A percentile compares a stretch with the other conserved stretches of the same genome.
Evolutionary conservation across 257 asterid genomes (phyloP).

Genomic region (Eustoma russellianum): DNA sequence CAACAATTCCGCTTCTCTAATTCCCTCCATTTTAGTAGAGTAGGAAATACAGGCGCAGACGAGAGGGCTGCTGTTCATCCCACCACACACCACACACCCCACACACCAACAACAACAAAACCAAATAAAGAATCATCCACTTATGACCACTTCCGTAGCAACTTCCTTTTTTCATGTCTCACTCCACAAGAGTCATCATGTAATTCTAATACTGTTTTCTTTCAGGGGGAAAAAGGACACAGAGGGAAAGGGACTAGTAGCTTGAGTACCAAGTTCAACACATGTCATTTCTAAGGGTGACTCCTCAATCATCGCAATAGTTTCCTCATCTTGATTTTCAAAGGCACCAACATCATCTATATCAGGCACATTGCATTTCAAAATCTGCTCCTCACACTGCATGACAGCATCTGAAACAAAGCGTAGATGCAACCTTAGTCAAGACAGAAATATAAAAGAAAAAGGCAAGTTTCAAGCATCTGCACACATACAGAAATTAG

Average conservation of each 20-base stretch:
- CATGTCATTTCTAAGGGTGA: slow-evolving; percentile 24
- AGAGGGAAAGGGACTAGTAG: slow-evolving; percentile 2
- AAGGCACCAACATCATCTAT: slow-evolving; percentile 45
- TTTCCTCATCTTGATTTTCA: slow-evolving; percentile 63
- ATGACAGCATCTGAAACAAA: slow-evolving; percentile 30
- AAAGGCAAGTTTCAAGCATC: not conserved
- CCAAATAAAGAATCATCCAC: no score
- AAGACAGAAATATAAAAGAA: not conserved
- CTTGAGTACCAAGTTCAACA: slow-evolving; percentile 25
- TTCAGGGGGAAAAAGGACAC: no score
- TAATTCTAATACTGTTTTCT: no score
- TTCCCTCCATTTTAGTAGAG: no score
- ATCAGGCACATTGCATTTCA: slow-evolving; percentile 40
- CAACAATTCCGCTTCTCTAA: no score
- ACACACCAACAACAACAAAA: no score
- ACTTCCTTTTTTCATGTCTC: no score
- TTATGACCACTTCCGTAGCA: no score
- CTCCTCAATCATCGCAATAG: slow-evolving; percentile 58
- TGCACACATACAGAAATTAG: not conserved
- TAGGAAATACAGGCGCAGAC: no score
- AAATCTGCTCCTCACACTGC: slow-evolving; percentile 51
- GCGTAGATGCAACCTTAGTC: not conserved
- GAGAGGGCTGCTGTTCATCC: no score
- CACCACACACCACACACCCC: no score
- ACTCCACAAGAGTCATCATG: no score